Evolutionary conservation across 2,329 filamentous ascomycete species (phyloP).

Genomic region (Neofusicoccum umdonicola): DNA sequence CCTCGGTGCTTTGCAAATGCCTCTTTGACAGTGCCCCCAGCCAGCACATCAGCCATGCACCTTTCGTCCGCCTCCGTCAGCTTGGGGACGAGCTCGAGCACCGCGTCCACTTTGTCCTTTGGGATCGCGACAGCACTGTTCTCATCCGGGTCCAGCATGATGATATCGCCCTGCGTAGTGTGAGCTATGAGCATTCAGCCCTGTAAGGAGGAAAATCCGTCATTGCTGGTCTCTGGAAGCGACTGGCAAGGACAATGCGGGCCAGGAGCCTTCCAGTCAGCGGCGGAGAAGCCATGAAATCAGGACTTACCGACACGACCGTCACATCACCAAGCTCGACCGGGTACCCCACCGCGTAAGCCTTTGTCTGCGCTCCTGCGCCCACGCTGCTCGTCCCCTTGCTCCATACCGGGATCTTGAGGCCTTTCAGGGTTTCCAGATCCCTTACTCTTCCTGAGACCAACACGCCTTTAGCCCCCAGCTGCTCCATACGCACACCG

Average conservation of each 20-base stretch:
- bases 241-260: background rate
- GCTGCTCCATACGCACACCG: conserved; percentile 64
- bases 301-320: conserved; percentile 31
- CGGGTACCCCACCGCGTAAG: conserved; percentile 52
- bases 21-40: conserved; percentile 62
- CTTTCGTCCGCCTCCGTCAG: conserved; percentile 44
- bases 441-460: conserved; percentile 69
- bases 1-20: conserved; percentile 60
- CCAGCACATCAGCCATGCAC: conserved; percentile 57
- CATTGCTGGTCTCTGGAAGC: too few species aligned
- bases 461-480: conserved; percentile 61
- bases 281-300: background rate
- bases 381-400: conserved; percentile 58
- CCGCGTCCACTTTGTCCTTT: conserved; percentile 55
- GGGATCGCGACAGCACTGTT: conserved; percentile 67
- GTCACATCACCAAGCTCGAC: conserved; percentile 34
- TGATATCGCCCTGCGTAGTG: conserved; percentile 58
- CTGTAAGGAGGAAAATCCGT: too few species aligned
- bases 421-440: conserved; percentile 57
- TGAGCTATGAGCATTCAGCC: background rate
- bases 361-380: conserved; percentile 55
- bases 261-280: background rate
- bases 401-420: conserved; percentile 53
- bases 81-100: conserved; percentile 60
- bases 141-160: conserved; percentile 68